Base-by-base conservation (phyloP, 306 rosid genomes). In the Bauhinia variegata region DNA sequence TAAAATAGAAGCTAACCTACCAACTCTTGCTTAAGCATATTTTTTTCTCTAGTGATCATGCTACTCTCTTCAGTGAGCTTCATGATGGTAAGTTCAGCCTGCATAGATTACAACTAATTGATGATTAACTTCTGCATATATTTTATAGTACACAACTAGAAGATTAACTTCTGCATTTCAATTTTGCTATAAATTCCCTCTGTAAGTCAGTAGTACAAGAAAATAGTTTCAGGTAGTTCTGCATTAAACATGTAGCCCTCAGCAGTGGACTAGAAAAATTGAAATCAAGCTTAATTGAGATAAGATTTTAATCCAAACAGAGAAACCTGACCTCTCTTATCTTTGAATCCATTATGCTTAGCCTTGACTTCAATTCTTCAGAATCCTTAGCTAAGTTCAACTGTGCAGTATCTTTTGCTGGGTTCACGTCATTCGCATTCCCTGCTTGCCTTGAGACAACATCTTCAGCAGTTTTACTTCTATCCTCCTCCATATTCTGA, bases 241-340 rank as follows among this genome's bases (percentile, higher is more conserved):
- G 56, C 63, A 33, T 50, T 60, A 34, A 28, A 60, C 60, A 65
- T 49, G 15, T 54, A 64, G 47, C 58, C 23, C 36, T 11, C 70
- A 72, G 67, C 57, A 60, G 33, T 57, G 50, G 67, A 67, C 74
- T 46, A 57, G 42, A 75, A 71, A 58, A 57, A 17, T 54, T 2
- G 30, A 39, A 62, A 65, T 32, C 51, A 56, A 61, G 42, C 67
- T 54, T 53, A 43, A 4, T n/a, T 14, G 39, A 51, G 38, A 51
- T 43, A 41, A 14, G 65, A 64, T 28, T 54, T 74, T 44, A 58
- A 62, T 63, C 43, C 65, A 37, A 11, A 74, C 64, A 71, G 51
- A 36, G 38, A 67, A 80, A 41, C 72, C 86, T 80, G 47, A 93
- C 99, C 99, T 85, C 97, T 70, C 80, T 82, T 67, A 90, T 86